Evolutionary conservation across 75 land plant species (phyloP), one percentile per base, ranked within the genome.

Genomic region (Cupressus sempervirens): DNA sequence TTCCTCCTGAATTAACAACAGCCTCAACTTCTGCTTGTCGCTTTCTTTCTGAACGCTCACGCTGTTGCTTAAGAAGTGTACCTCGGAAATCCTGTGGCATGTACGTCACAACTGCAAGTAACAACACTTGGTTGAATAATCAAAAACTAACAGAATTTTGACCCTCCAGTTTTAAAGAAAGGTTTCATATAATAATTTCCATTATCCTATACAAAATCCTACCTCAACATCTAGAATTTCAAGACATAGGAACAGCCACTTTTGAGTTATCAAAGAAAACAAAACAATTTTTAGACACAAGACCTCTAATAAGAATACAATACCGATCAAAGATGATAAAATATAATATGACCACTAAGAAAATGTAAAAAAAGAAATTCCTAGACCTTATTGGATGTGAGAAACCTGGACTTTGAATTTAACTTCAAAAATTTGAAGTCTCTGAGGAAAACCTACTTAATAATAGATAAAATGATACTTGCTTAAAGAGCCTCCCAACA

Each of bases 21-120:
- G 91, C 88, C 81, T 96, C 99, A 87, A 98, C 91, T 85, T 91
- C 93, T 41, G 94, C 96, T 85, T 96, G 96, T 86, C 89, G 91
- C 84, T 89, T 93, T 77, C 91, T 94, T 87, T 98, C 99, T n/a
- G 99, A 98, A 14, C 99, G 92, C 84, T 98, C 99, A 38, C 92
- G 89, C 82, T 96, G 99, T 83, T 96, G 99, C 86, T 93, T 95
- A 43, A 98, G 91, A 11, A 95, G 84, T 12, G 93, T 54, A 83
- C 97, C 91, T 46, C 99, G 91, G 79, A 98, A 98, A 88, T 98
- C 99, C 91, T 96, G 99, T 83, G 99, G 99, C 99, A 98, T 92
- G 86, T 98, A 98, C 26, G 97, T 94, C 93, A 96, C 93, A 90
- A 98, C 99, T 98, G 96, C 85, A 88, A 86, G 35, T 50, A 84